phyloP scores from a whole-genome alignment of 2,329 filamentous ascomycete genomes.

The Verticillium dahliae region DNA sequence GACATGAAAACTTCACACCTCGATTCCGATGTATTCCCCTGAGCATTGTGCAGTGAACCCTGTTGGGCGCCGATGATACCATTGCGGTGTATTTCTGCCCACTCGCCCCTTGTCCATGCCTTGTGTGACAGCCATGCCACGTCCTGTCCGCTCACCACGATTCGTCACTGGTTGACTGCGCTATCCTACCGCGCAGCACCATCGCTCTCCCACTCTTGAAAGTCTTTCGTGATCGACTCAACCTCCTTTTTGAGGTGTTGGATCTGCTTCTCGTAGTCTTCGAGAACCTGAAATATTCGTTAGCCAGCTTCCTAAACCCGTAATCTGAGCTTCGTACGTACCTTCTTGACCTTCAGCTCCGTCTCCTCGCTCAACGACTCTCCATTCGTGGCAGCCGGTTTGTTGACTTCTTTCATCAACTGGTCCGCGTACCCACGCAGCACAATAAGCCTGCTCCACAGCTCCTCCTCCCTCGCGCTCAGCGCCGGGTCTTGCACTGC shows the following conservation, averaged over 20 bases:
- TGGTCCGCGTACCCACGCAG: slow-evolving; percentile 66
- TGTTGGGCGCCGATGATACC: not conserved
- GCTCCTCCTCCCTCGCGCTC: slow-evolving; percentile 71
- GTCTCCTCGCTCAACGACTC: slow-evolving; percentile 62
- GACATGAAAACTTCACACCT: not conserved
- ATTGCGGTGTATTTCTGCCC: not conserved
- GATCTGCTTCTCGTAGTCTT: slow-evolving; percentile 77
- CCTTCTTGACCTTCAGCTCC: slow-evolving; percentile 68
- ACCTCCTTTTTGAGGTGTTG: slow-evolving; percentile 68
- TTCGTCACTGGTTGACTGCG: not conserved
- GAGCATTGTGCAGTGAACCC: not conserved
- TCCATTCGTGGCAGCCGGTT: slow-evolving; percentile 49
- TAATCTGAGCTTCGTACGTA: slow-evolving; percentile 27
- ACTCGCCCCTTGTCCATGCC: not conserved
- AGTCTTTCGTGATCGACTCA: slow-evolving; percentile 54
- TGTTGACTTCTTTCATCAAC: slow-evolving; percentile 68
- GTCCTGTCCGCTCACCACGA: not conserved
- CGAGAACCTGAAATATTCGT: slow-evolving; percentile 52
- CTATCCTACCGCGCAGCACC: slow-evolving; percentile 23
- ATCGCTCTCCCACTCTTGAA: slow-evolving; percentile 48
- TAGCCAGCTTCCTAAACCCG: not conserved
- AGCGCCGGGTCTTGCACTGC: slow-evolving; percentile 68
- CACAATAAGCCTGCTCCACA: slow-evolving; percentile 76
- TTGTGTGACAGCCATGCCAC: not conserved
- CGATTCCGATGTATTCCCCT: not conserved